Conservation (phyloP, 768 basidiomycete genomes). For the Xanthoconium stramineum region DNA sequence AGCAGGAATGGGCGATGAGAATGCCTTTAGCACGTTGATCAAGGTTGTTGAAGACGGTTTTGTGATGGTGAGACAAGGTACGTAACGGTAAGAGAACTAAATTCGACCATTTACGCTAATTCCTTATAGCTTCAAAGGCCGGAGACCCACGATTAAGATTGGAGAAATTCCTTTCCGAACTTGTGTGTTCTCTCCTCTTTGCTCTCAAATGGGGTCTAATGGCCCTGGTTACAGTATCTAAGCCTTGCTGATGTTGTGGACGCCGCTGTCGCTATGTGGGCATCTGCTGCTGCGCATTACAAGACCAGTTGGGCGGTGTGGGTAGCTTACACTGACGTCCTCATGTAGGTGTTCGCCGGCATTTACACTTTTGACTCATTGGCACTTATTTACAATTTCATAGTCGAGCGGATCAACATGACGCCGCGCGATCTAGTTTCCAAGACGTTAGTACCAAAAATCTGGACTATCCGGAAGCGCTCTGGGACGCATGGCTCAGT, state of each 20-base stretch:
- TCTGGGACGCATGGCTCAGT: conserved; percentile 87
- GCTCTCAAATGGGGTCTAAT: not conserved
- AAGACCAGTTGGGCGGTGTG: conserved; percentile 74
- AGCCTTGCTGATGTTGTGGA: conserved; percentile 46
- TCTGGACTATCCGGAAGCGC: conserved; percentile 92
- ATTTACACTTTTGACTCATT: not conserved
- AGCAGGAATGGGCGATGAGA: conserved; percentile 46
- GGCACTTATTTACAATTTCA: not conserved
- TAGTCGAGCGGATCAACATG: conserved; percentile 52
- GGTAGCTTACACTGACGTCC: conserved; percentile 68
- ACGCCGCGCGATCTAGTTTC: conserved; percentile 66
- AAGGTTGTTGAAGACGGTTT: conserved; percentile 63
- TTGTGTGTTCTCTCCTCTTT: conserved; percentile 49
- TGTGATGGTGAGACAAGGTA: conserved; percentile 57
- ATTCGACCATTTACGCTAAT: not conserved
- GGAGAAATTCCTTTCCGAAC: conserved; percentile 76
- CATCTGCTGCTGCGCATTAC: conserved; percentile 60
- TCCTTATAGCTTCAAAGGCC: conserved; percentile 47
- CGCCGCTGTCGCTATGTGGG: conserved; percentile 59
- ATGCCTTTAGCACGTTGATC: conserved; percentile 51
- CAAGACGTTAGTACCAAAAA: conserved; percentile 63
- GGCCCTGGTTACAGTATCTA: conserved; percentile 39
- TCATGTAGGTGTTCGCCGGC: conserved; percentile 50
- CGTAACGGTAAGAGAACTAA: not conserved
- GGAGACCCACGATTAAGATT: conserved; percentile 78